Evolutionary conservation across 192 early-diverging fungal genomes (phyloP).

Genomic region (Linnemannia schmuckeri): DNA sequence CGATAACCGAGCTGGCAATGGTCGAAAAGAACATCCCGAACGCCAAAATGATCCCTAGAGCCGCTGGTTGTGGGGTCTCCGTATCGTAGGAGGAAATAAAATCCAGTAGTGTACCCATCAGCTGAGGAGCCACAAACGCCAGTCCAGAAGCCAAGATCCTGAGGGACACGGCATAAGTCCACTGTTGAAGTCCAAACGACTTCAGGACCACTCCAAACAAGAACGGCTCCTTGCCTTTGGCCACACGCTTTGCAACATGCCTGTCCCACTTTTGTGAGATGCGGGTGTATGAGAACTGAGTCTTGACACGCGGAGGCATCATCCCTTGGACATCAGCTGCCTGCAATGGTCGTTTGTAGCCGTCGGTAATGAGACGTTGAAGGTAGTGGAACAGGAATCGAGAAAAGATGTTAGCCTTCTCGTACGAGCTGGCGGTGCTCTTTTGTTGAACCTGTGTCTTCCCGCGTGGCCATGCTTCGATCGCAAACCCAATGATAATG

Average conservation of each 20-base stretch:
- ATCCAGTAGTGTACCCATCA: slow-evolving; percentile 17
- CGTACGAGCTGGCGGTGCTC: slow-evolving; percentile 10
- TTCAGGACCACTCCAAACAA: slow-evolving; percentile 5
- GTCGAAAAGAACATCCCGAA: slow-evolving; percentile 39
- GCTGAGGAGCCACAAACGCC: slow-evolving; percentile 9
- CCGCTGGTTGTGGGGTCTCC: not conserved
- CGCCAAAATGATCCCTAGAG: slow-evolving; percentile 22
- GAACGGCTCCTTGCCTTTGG: slow-evolving; percentile 20
- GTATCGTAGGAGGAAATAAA: slow-evolving; percentile 10
- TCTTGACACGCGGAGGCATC: slow-evolving; percentile 23
- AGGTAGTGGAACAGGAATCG: slow-evolving; percentile 32
- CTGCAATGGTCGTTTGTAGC: slow-evolving; percentile 30
- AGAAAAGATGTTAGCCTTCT: slow-evolving; percentile 45
- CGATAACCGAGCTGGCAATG: not conserved
- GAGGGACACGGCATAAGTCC: slow-evolving; percentile 11
- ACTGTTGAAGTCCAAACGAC: slow-evolving; percentile 11
- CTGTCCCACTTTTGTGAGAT: slow-evolving; percentile 18
- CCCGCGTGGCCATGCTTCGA: slow-evolving; percentile 36
- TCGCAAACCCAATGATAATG: slow-evolving; percentile 1
- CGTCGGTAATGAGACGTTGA: slow-evolving; percentile 16
- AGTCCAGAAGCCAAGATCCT: slow-evolving; percentile 11
- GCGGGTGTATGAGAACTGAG: not conserved
- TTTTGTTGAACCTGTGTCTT: slow-evolving; percentile 16
- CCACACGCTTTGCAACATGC: slow-evolving; percentile 10
- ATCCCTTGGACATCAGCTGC: slow-evolving; percentile 16